Base-by-base conservation (phyloP, 805 yeast genomes). In the Sugiyamaella qingdaonensis region DNA sequence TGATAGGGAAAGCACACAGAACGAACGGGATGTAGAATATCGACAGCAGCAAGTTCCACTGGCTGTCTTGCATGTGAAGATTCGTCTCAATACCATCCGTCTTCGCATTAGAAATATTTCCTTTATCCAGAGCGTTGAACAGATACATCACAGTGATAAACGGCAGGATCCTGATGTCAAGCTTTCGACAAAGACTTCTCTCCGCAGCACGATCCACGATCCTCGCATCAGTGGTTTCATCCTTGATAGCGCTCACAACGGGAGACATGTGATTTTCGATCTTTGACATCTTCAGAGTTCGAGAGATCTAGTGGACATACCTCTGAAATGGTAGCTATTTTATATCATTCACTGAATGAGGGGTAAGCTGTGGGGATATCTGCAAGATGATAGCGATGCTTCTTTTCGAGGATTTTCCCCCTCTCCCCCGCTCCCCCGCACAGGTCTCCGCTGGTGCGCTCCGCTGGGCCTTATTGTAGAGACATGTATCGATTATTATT, bases 41-140 rank as follows among this genome's bases (percentile, higher is more conserved):
- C 2, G 78, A 73, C 21, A 77, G 65, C 69, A 75, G 69, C 33
- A 70, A 60, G 58, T 76, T 76, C 77, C 78, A 78, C 52, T 75
- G 68, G 31, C 69, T 65, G 19, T 76, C 77, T 4, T 59, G 58
- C 46, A 78, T 70, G 33, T 70, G 70, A 16, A 78, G 61, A 55
- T 77, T 78, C 4, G 53, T 58, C 27, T 70, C 77, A 46, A 78
- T 60, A 32, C 76, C 76, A 54, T 75, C 74, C 1, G 79, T 76
- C 58, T 75, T 75, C 14, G 81, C 81, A 61, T 77, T 77, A 13
- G 76, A 71, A 46, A 77, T 75, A 57, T 78, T 77, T 13, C 78
- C 78, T 56, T 74, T 75, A 60, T 78, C 80, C 51, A 78, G 68
- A 11, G 78, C 75, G 56, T 75, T 75, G 64, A 75, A 76, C 34